Evolutionary conservation across 2,329 filamentous ascomycete genomes (phyloP).

Genomic region (Scleromitrula shiraiana): DNA sequence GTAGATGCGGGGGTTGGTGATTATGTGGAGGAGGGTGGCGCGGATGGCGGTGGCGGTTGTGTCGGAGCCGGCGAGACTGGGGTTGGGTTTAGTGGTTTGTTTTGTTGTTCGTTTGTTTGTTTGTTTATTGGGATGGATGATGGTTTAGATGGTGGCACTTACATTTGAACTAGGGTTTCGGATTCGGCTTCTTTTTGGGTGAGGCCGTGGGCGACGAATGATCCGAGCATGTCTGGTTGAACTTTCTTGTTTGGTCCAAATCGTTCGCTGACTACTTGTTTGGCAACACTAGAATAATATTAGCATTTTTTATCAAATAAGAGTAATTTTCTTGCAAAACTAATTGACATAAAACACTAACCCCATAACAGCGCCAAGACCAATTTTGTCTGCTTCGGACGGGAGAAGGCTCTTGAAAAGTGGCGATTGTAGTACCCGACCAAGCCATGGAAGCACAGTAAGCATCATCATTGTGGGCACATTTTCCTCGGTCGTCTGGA

Average conservation of each 20-base stretch:
- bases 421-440: slow-evolving; percentile 34
- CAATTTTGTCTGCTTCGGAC: slow-evolving; percentile 32
- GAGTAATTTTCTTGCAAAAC: too few relatives aligned
- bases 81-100: too few relatives aligned
- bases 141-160: neutral
- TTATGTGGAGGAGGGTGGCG: slow-evolving; percentile 11
- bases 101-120: neutral
- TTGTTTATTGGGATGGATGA: neutral
- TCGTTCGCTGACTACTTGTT: slow-evolving; percentile 38
- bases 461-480: slow-evolving; percentile 39
- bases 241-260: slow-evolving; percentile 36
- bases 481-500: slow-evolving; percentile 35
- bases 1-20: slow-evolving; percentile 11
- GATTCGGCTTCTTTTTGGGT: slow-evolving; percentile 16
- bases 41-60: slow-evolving; percentile 47
- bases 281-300: slow-evolving; percentile 34
- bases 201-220: slow-evolving; percentile 32
- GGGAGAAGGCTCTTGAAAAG: slow-evolving; percentile 37
- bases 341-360: too few relatives aligned
- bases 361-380: slow-evolving; percentile 37
- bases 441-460: slow-evolving; percentile 35
- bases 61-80: slow-evolving; percentile 45
- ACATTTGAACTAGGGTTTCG: slow-evolving; percentile 19
- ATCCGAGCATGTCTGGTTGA: slow-evolving; percentile 45
- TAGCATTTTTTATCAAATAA: too few relatives aligned